Base-by-base conservation (phyloP, 768 basidiomycete genomes). In the Russula vinacea region DNA sequence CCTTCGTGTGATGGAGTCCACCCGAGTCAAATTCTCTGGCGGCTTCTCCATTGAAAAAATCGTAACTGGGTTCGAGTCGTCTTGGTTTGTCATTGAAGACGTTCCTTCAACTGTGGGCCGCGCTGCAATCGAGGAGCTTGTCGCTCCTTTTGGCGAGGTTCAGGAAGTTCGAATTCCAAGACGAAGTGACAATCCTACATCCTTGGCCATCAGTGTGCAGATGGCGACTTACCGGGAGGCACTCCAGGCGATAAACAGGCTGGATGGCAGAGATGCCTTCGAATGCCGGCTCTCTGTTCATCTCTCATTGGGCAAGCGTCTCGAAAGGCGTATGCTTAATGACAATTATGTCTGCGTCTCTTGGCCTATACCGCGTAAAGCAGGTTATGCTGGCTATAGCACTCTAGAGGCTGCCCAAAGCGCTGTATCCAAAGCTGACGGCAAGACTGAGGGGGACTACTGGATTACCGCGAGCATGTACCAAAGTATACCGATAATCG, bases 51-150 rank as follows among this genome's bases (percentile, higher is more conserved):
- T 92, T 2, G 72, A 76, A 29, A 78, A 83, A 0, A 71, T 91
- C 7, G 73, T 73, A 8, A 90, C 89, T 1, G 85, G 85, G 1
- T 87, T 90, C 47, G 90, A 93, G 69, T 85, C 86, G 0, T 81
- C 80, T 7, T 84, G 83, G 77, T 70, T 91, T 10, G 75, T 79
- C 42, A 66, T 92, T 2, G 76, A 77, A 5, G 82, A 85, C 26
- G 70, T 92, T 4, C 81, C 83, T 0, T 44, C 65, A 0, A 64
- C 65, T 0, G 75, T 80, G 16, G 73, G 75, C 2, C 66, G 74
- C 0, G 69, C 64, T 0, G 73, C 74, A 0, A 62, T 92, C 10
- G 65, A 65, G 3, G 45, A 69, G 2, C 57, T 84, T 0, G 74
- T 88, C 19, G 53, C 69, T 0, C 73, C 73, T 0, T 87, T 82